Base-by-base conservation (phyloP, 2,329 filamentous ascomycete genomes). In the Lizonia empirigonia region DNA sequence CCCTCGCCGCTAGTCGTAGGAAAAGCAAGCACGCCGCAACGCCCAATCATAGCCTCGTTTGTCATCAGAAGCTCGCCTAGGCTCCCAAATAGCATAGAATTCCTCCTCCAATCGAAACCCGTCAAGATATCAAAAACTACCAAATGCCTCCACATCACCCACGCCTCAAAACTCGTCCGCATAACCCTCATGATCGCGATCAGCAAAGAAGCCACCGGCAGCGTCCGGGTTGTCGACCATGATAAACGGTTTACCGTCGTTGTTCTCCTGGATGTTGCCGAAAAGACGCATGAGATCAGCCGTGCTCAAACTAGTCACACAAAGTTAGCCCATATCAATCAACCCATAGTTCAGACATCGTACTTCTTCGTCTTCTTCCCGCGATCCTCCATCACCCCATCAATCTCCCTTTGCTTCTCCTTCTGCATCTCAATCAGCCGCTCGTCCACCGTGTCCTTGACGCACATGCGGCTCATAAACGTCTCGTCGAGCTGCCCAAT, bases 401-500 rank as follows among this genome's bases (percentile, higher is more conserved):
- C 72, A 49, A 80, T 79, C 56, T 77, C 73, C 13, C 51, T 29
- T 45, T 76, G 59, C 60, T 90, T 90, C 0, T 61, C 44, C 0
- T 75, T 52, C 51, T 91, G 87, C 56, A 89, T 76, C 0, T 68
- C 37, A 0, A 79, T 64, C 3, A 91, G 74, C 0, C 78, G 73
- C 8, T 80, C 74, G 51, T 91, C 87, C 5, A 89, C 81, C 0
- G 79, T 82, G 4, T 80, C 74, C 1, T 75, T 69, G 0, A 85
- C 76, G 1, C 84, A 70, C 26, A 91, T 76, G 0, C 84, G 78
- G 0, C 82, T 78, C 50, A 88, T 79, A 9, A 82, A 74, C 0
- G 86, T 85, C 26, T 82, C 74, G 33, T 85, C 81, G 0, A 64
- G 55, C 56, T 93, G 89, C 0, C 87, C 87, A 2, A 86, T 84